Base-by-base conservation (phyloP, 2,329 filamentous ascomycete genomes). In the Claviceps sp. region DNA sequence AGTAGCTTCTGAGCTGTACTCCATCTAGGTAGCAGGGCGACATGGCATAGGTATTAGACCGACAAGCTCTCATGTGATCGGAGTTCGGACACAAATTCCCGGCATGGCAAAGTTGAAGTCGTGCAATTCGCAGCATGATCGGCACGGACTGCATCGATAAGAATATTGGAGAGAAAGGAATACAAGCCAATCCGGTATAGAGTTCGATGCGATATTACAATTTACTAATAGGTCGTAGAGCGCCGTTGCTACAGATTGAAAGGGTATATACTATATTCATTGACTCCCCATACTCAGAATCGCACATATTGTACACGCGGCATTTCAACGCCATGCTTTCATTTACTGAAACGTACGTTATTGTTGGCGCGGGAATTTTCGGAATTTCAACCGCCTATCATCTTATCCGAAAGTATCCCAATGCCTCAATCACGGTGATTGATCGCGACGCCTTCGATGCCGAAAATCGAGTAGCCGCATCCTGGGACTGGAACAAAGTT, bases 401-500 rank as follows among this genome's bases (percentile, higher is more conserved):
- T 55, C 72, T 84, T 43, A 74, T 76, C 54, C 68, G 70, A 51
- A 70, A 68, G 52, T 72, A 77, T 58, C 71, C 75, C 17, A 60
- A 71, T 38, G 73, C 74, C 1, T 67, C 66, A 2, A 69, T 84
- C 50, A 80, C 73, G 1, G 64, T 85, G 2, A 67, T 85, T 26
- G 81, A 85, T 65, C 74, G 78, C 14, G 70, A 76, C 53, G 68
- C 72, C 2, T 72, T 67, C 46, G 73, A 77, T 24, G 74, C 74
- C 1, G 66, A 70, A 0, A 65, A 61, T 50, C 68, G 69, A 3
- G 68, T 73, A 24, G 82, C 81, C 37, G 84, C 84, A 0, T 86
- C 84, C 0, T 84, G 80, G 71, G 84, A 88, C 67, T 81, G 82
- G 75, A 87, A 85, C 69, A 87, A 86, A 65, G 81, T 85, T 30